These are phyloP conservation scores for Schizosaccharomyces cryophilus DNA, from an alignment of 805 yeast genomes.

Conservation along the genomic window DNA sequence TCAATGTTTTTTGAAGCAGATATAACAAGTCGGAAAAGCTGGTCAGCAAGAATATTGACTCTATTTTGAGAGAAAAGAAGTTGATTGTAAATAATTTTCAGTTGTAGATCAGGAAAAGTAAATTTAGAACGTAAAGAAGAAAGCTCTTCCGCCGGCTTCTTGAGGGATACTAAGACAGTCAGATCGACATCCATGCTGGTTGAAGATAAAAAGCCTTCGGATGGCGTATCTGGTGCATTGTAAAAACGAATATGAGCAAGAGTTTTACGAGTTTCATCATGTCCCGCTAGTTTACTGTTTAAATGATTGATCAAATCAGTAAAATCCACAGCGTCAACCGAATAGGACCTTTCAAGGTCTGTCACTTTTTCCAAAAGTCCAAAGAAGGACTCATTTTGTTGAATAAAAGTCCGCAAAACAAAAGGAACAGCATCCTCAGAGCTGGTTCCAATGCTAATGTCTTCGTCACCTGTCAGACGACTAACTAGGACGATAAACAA, in stretches of 20 bases:
- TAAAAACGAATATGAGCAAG: not conserved
- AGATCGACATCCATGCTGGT: conserved; percentile 38
- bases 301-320: not conserved
- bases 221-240: conserved; percentile 1
- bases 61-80: conserved; percentile 49
- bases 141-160: conserved; percentile 9
- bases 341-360: conserved; percentile 7
- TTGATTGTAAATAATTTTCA: conserved; percentile 38
- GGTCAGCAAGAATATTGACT: conserved; percentile 45
- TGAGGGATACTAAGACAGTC: conserved; percentile 24
- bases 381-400: conserved; percentile 19
- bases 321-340: conserved; percentile 6
- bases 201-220: conserved; percentile 9
- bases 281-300: not conserved
- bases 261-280: not conserved
- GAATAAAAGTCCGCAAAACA: conserved; percentile 36
- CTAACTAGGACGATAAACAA: conserved; percentile 45
- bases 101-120: conserved; percentile 14
- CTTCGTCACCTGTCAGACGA: conserved; percentile 84
- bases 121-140: not conserved
- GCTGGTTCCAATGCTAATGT: conserved; percentile 57
- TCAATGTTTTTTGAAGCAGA: conserved; percentile 11
- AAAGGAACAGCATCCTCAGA: conserved; percentile 18
- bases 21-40: conserved; percentile 30
- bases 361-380: conserved; percentile 26